These are phyloP conservation scores for Malania oleifera DNA, from an alignment of 164 flowering plant species.

Conservation along the genomic window DNA sequence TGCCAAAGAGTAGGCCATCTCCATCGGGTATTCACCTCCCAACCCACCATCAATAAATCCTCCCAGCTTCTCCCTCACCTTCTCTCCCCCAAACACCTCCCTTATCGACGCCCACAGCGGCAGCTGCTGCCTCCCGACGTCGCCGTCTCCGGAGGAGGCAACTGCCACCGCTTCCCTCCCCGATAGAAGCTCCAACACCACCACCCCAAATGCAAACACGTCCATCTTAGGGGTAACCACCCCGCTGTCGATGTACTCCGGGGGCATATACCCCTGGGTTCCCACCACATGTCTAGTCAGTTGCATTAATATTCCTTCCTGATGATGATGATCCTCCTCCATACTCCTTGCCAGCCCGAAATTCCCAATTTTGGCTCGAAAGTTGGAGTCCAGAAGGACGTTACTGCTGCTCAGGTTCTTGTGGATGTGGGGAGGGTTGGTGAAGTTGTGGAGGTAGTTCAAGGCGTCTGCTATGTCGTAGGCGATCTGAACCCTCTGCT, in stretches of 20 bases:
- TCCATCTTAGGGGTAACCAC: slow-evolving; percentile 59
- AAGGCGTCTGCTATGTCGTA: slow-evolving; percentile 57
- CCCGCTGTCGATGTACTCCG: slow-evolving; percentile 66
- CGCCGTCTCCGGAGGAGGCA: slow-evolving; percentile 6
- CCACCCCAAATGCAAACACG: slow-evolving; percentile 69
- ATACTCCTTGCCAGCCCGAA: slow-evolving; percentile 51
- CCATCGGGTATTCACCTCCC: slow-evolving; percentile 47
- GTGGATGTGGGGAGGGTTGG: slow-evolving; percentile 49
- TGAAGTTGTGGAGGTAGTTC: slow-evolving; percentile 63
- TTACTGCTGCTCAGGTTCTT: slow-evolving; percentile 64
- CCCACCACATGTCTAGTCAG: slow-evolving; percentile 64
- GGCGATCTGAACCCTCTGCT: slow-evolving; percentile 65
- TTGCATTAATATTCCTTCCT: slow-evolving; percentile 30
- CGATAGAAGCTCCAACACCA: slow-evolving; percentile 61
- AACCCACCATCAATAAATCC: slow-evolving; percentile 45
- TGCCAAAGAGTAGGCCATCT: slow-evolving; percentile 59
- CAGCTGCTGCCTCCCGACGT: slow-evolving; percentile 21
- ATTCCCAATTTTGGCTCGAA: slow-evolving; percentile 51
- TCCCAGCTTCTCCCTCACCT: slow-evolving; percentile 49
- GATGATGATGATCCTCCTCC: slow-evolving; percentile 12
- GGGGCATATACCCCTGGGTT: slow-evolving; percentile 68
- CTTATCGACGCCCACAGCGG: slow-evolving; percentile 29
- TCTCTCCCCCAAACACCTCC: slow-evolving; percentile 43
- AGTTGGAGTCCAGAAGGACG: slow-evolving; percentile 41
- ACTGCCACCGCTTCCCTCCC: slow-evolving; percentile 47